Evolutionary conservation across 164 flowering plant genomes (phyloP), one percentile per base, ranked within the genome.

Genomic region (Nymphaea colorata): DNA sequence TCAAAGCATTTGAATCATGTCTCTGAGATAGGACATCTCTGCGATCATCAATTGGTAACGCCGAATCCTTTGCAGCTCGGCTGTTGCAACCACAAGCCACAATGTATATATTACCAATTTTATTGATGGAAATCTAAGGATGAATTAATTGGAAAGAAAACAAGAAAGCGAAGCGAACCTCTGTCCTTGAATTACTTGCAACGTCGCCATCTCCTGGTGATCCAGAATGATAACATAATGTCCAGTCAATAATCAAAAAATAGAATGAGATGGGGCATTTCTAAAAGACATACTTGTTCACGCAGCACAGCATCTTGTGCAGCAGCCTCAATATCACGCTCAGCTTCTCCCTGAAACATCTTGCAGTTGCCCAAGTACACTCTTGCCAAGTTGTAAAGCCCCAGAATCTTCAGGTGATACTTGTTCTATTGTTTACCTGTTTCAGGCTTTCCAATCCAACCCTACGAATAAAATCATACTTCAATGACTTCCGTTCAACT

Each of bases 261-360:
- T 57, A 70, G 6, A 14, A 41, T 4, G 5, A 60, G 43, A n/a
- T 43, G 11, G 3, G 5, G 2, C 18, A 47, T 42, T 42, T 44
- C 11, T 45, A 16, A n/a, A 18, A 67, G 53, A 59, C 57, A 61
- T 78, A 92, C 96, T 75, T 92, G 96, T 74, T 93, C 96, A 55
- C 77, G 93, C 45, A 93, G 78, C 42, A 87, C 85, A 59, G 88
- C 91, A 80, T 81, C 82, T 74, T 76, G 89, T 55, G 86, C 93
- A 72, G 88, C 87, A 75, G 71, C 62, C 44, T 93, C 93, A 71
- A 90, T 82, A 53, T 84, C 85, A 69, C 41, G 65, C 2, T 67
- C 68, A 67, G 51, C 73, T 57, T 67, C 62, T 47, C 67, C 69
- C 59, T 65, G 73, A 18, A 76, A 57, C 62, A 42, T 70, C 42